These are phyloP conservation scores for Dactylellina haptotyla DNA, from an alignment of 2,329 filamentous ascomycete species.

Conservation along the genomic window DNA sequence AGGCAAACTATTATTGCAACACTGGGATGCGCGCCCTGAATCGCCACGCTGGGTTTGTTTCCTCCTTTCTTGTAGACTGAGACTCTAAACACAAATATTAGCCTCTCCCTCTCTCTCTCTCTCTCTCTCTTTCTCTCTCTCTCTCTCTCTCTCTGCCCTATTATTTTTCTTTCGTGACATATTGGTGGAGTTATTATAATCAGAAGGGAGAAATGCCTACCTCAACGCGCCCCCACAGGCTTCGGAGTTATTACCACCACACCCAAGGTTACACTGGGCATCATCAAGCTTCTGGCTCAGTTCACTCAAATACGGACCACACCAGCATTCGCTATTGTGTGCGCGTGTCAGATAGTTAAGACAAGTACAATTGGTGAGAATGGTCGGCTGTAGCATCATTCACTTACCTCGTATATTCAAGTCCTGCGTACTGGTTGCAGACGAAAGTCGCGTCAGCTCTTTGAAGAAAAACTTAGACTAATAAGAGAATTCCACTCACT, in stretches of 20 bases:
- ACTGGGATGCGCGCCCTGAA: not conserved
- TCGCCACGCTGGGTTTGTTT: not conserved
- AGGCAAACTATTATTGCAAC: not conserved
- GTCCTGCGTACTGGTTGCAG: conserved; percentile 64
- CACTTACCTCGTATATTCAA: conserved; percentile 68
- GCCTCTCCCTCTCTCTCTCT: too few species aligned
- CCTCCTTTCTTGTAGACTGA: conserved; percentile 32
- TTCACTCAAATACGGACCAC: conserved; percentile 65
- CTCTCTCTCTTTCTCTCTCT: too few species aligned
- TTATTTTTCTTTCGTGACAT: too few species aligned
- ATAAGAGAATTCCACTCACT: conserved; percentile 6
- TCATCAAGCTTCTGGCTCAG: conserved; percentile 66
- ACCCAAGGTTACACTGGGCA: conserved; percentile 66
- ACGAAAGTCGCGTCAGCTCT: conserved; percentile 7
- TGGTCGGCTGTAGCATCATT: not conserved
- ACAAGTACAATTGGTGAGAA: not conserved
- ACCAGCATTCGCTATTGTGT: conserved; percentile 72
- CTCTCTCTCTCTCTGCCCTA: too few species aligned
- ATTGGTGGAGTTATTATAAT: too few species aligned
- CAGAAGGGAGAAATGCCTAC: conserved; percentile 3
- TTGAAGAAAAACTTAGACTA: not conserved
- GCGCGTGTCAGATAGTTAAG: not conserved
- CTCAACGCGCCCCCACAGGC: conserved; percentile 68
- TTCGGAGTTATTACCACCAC: conserved; percentile 66
- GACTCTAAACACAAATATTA: conserved; percentile 16